Percentiles rank a stretch among this genome's conserved stretches.
phyloP scores from a whole-genome alignment of 495 filamentous ascomycete genomes.

The Aspergillus nanangensis region DNA sequence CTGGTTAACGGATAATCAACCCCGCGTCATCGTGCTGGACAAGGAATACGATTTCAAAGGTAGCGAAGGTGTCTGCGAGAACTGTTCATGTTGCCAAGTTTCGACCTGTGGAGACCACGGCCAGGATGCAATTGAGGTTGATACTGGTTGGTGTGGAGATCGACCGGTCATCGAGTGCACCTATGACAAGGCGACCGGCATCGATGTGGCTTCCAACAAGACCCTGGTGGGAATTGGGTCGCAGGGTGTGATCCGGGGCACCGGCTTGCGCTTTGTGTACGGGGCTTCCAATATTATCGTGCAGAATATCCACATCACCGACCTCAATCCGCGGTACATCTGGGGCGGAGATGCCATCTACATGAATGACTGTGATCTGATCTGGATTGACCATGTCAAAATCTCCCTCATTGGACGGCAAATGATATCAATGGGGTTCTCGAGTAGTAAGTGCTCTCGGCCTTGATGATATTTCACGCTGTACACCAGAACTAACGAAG shows the following conservation, averaged over 20 bases:
- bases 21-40: constrained; percentile 45
- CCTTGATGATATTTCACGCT: not conserved
- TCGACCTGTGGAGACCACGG: constrained; percentile 21
- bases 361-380: constrained; percentile 23
- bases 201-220: constrained; percentile 35
- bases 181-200: constrained; percentile 36
- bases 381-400: constrained; percentile 41
- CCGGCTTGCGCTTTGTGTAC: constrained; percentile 32
- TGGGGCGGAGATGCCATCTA: constrained; percentile 39
- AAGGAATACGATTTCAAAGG: constrained; percentile 44
- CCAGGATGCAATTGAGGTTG: constrained; percentile 25
- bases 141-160: constrained; percentile 25
- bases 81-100: constrained; percentile 29
- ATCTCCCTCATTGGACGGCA: constrained; percentile 26
- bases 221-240: constrained; percentile 31
- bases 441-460: constrained; percentile 14
- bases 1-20: constrained; percentile 31
- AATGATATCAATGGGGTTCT: constrained; percentile 24
- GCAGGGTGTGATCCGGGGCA: constrained; percentile 35
- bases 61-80: constrained; percentile 33
- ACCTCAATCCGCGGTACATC: constrained; percentile 39
- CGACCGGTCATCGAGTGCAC: constrained; percentile 23
- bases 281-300: constrained; percentile 39
- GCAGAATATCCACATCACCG: constrained; percentile 41
- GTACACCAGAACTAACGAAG: not conserved